Conservation (phyloP, 108 stramenopile genomes). For the Fistulifera solaris region DNA sequence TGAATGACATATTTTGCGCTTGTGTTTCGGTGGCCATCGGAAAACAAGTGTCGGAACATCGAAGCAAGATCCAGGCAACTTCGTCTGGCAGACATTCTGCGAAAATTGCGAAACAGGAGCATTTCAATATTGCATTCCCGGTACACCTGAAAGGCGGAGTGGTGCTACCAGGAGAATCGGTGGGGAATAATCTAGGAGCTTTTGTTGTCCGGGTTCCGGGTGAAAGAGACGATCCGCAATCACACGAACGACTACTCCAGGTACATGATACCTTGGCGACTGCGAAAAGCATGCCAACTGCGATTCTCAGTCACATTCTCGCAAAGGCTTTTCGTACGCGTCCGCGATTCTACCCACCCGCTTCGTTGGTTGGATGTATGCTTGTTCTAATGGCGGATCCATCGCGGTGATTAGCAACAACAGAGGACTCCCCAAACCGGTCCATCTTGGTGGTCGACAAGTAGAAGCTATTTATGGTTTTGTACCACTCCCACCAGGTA, state of each 20-base stretch:
- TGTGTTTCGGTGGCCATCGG: slow-evolving; percentile 59
- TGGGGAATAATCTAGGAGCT: slow-evolving; percentile 85
- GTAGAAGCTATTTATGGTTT: slow-evolving; percentile 68
- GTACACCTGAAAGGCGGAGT: slow-evolving; percentile 77
- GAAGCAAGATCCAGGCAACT: slow-evolving; percentile 4
- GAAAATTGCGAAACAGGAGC: neutral
- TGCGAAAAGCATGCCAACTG: slow-evolving; percentile 58
- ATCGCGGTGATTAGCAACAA: slow-evolving; percentile 67
- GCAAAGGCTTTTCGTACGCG: slow-evolving; percentile 27
- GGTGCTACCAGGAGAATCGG: slow-evolving; percentile 52
- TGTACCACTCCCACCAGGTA: slow-evolving; percentile 71
- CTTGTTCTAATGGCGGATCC: slow-evolving; percentile 54
- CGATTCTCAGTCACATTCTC: slow-evolving; percentile 39
- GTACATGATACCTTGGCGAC: slow-evolving; percentile 42
- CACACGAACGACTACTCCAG: slow-evolving; percentile 37
- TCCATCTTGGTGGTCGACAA: slow-evolving; percentile 58
- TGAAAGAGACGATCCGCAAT: slow-evolving; percentile 16
- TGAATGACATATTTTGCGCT: slow-evolving; percentile 79
- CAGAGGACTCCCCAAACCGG: slow-evolving; percentile 40
- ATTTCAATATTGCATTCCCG: slow-evolving; percentile 27
- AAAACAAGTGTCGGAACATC: slow-evolving; percentile 55
- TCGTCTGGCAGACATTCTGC: neutral
- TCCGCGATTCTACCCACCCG: slow-evolving; percentile 21
- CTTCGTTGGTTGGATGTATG: slow-evolving; percentile 36
- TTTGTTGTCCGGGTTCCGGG: slow-evolving; percentile 59